Evolutionary conservation across 1,284 basidiomycete species (phyloP).

Genomic region (Termitomyces sp.): DNA sequence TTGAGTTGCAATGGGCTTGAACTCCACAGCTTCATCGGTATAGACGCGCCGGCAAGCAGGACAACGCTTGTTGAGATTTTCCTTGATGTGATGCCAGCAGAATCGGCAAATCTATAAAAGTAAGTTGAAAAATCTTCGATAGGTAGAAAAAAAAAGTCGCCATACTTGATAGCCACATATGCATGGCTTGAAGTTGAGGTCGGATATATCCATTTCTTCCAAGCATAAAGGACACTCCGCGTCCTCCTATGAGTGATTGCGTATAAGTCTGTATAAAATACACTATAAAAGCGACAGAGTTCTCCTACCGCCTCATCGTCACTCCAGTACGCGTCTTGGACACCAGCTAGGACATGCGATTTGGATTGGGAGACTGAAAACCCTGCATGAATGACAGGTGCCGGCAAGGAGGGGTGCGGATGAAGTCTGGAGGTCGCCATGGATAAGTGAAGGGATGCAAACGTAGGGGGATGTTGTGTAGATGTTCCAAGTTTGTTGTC

Average conservation of each 20-base stretch:
- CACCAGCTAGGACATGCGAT: slow-evolving; percentile 78
- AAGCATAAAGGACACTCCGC: slow-evolving; percentile 98
- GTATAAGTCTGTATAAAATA: slow-evolving; percentile 4
- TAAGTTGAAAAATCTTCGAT: slow-evolving; percentile 15
- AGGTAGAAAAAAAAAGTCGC: slow-evolving; percentile 9
- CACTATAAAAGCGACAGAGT: not conserved
- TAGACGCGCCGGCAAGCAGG: slow-evolving; percentile 96
- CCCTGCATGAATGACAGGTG: slow-evolving; percentile 64
- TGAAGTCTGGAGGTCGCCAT: slow-evolving; percentile 47
- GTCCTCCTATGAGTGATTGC: slow-evolving; percentile 66
- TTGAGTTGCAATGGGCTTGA: slow-evolving; percentile 92
- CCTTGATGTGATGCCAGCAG: slow-evolving; percentile 98
- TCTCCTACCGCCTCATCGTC: slow-evolving; percentile 78
- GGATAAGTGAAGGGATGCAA: not conserved
- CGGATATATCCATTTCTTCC: slow-evolving; percentile 98
- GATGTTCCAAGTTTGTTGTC: slow-evolving; percentile 17
- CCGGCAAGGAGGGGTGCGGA: slow-evolving; percentile 59
- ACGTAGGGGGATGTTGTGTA: slow-evolving; percentile 2
- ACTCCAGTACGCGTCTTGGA: slow-evolving; percentile 98
- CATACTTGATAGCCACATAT: slow-evolving; percentile 95
- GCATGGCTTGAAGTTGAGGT: slow-evolving; percentile 99
- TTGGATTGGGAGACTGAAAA: slow-evolving; percentile 72
- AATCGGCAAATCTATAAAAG: slow-evolving; percentile 88
- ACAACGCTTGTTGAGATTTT: slow-evolving; percentile 94
- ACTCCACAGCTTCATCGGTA: slow-evolving; percentile 89